A percentile compares a stretch with the other conserved stretches of the same genome.
Evolutionary conservation across 768 basidiomycete genomes (phyloP).

Genomic region (Leccinum disarticulatum): DNA sequence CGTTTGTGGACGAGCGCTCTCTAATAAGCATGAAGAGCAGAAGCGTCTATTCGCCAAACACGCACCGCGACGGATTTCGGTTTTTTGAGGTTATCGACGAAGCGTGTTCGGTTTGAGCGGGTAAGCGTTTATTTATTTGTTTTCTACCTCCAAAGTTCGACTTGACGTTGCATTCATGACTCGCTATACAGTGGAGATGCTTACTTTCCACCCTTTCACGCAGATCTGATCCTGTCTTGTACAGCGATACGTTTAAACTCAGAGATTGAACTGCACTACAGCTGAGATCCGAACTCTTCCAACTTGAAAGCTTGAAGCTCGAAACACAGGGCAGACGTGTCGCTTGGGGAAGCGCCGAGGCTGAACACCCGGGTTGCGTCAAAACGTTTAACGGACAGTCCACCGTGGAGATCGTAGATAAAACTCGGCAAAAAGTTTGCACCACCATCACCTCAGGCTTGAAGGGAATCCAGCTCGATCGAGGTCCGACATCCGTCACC

Average conservation of each 20-base stretch:
- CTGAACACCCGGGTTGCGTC: neutral
- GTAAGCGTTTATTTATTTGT: conserved; percentile 45
- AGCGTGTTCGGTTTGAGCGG: conserved; percentile 86
- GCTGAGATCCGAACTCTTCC: neutral
- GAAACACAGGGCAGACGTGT: neutral
- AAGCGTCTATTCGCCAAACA: conserved; percentile 72
- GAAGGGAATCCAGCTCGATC: neutral
- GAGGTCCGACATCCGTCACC: neutral
- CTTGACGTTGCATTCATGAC: neutral
- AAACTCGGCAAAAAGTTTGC: neutral
- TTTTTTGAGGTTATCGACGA: conserved; percentile 75
- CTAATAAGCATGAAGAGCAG: conserved; percentile 51
- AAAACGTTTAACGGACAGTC: neutral
- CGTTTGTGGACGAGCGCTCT: conserved; percentile 15
- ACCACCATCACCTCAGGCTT: neutral
- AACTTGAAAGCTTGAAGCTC: neutral
- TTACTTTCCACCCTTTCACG: neutral
- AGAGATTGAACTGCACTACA: neutral
- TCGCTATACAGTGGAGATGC: neutral
- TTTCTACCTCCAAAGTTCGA: neutral
- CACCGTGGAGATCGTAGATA: neutral
- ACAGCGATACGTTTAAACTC: neutral
- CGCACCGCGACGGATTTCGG: conserved; percentile 61
- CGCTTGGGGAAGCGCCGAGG: neutral
- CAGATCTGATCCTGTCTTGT: neutral